These are phyloP conservation scores for Claviceps paspali DNA, from an alignment of 2,329 filamentous ascomycete genomes.

Conservation along the genomic window DNA sequence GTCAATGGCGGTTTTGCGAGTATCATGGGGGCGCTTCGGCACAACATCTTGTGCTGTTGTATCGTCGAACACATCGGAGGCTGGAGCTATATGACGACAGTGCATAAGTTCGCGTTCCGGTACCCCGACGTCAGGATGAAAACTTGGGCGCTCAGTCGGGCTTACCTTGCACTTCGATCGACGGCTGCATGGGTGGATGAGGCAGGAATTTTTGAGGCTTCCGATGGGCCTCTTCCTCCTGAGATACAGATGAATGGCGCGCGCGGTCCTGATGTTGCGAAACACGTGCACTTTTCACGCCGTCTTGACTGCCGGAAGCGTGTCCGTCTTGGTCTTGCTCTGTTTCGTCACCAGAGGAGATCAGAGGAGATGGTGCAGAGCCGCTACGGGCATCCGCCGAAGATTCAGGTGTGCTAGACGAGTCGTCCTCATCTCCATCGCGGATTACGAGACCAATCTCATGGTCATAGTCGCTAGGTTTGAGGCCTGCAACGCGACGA, in stretches of 20 bases:
- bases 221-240: constrained; percentile 1
- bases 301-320: background rate
- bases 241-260: background rate
- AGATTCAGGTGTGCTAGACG: constrained; percentile 10
- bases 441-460: constrained; percentile 55
- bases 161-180: constrained; percentile 20
- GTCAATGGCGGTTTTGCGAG: constrained; percentile 52
- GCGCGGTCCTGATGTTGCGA: background rate
- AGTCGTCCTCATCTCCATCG: constrained; percentile 12
- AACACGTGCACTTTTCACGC: background rate
- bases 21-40: constrained; percentile 16
- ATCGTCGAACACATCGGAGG: constrained; percentile 11
- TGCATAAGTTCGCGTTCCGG: background rate
- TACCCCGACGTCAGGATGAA: background rate
- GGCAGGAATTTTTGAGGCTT: constrained; percentile 4
- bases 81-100: constrained; percentile 15
- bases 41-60: constrained; percentile 19
- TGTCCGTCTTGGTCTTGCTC: background rate
- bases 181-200: constrained; percentile 13
- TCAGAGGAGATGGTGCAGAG: constrained; percentile 7
- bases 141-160: background rate
- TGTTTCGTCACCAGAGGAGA: constrained; percentile 4
- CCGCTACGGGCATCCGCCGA: constrained; percentile 1
- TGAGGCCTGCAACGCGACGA: constrained; percentile 38
- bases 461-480: constrained; percentile 52